Evolutionary conservation across 2,329 filamentous ascomycete species (phyloP), one percentile per base, ranked within the genome.

Genomic region (Fusarium sp.): DNA sequence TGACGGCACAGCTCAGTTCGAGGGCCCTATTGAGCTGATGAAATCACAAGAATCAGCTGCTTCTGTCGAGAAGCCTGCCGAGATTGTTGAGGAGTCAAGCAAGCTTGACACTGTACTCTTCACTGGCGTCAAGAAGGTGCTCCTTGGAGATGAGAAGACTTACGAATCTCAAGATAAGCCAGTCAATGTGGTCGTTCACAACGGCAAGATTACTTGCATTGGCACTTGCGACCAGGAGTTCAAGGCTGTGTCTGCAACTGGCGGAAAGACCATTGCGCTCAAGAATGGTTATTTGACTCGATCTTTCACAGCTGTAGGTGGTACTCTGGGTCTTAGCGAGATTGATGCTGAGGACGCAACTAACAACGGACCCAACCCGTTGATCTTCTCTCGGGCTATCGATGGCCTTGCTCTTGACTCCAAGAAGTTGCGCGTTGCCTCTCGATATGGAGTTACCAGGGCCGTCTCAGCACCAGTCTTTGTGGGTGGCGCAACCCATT

Each of bases 271-370:
- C 4, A 79, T 93, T 32, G 62, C 82, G 12, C 84, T 93, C 11
- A 76, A 84, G 26, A 86, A 93, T 72, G 91, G 91, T 3, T 85
- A 92, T 75, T 76, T 93, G n/a, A 87, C 88, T 11, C 84, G 87
- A 11, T 84, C 90, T 1, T 87, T 92, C 69, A 91, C 89, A 7
- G 89, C 88, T 4, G 89, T 92, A 36, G 90, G 88, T 3, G 88
- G 89, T 8, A 83, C 83, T 3, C 81, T 93, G 1, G 91, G 91
- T 2, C 85, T 93, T 12, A 88, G 88, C 70, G 90, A 89, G 60
- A 92, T 93, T 60, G 87, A 89, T 65, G 85, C 85, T 9, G 91
- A 93, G 70, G 78, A 82, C 13, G 82, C 83, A 51, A 88, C 86
- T 1, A 87, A 89, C 70, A 89, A 90, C 67, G 88, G 88, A 5